Conservation (phyloP, 1,284 basidiomycete species). For the Apiotrichum montevideense region DNA sequence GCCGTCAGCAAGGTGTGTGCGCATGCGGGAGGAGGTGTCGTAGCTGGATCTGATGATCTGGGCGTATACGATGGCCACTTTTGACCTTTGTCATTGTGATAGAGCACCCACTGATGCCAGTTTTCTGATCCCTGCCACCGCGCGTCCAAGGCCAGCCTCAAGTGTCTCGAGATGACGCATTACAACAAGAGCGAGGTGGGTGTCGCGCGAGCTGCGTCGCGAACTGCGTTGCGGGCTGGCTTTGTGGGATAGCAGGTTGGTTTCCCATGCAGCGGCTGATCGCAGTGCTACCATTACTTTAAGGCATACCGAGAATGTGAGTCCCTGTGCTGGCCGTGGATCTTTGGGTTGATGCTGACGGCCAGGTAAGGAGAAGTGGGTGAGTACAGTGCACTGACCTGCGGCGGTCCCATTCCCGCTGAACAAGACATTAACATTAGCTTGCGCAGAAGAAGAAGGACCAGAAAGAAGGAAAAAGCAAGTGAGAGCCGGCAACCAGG, state of each 20-base stretch:
- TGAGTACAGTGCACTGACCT: constrained; percentile 12
- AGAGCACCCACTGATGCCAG: constrained; percentile 18
- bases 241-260: too few relatives aligned
- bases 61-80: not conserved
- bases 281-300: constrained; percentile 45
- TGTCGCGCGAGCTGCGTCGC: not conserved
- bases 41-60: too few relatives aligned
- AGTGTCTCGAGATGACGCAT: constrained; percentile 45
- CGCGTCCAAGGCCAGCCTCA: constrained; percentile 41
- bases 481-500: too few relatives aligned
- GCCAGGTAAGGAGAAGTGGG: constrained; percentile 40
- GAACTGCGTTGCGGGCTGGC: too few relatives aligned
- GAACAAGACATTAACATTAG: not conserved
- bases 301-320: constrained; percentile 42
- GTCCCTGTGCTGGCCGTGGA: too few relatives aligned
- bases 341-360: too few relatives aligned
- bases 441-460: constrained; percentile 8
- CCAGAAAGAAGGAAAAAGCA: not conserved
- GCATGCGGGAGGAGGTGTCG: too few relatives aligned
- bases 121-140: constrained; percentile 44
- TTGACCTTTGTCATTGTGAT: not conserved
- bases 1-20: constrained; percentile 29
- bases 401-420: not conserved
- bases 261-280: not conserved
- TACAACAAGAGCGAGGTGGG: constrained; percentile 46